These are phyloP conservation scores for Periconia digitata DNA, from an alignment of 2,329 filamentous ascomycete genomes.

Conservation along the genomic window DNA sequence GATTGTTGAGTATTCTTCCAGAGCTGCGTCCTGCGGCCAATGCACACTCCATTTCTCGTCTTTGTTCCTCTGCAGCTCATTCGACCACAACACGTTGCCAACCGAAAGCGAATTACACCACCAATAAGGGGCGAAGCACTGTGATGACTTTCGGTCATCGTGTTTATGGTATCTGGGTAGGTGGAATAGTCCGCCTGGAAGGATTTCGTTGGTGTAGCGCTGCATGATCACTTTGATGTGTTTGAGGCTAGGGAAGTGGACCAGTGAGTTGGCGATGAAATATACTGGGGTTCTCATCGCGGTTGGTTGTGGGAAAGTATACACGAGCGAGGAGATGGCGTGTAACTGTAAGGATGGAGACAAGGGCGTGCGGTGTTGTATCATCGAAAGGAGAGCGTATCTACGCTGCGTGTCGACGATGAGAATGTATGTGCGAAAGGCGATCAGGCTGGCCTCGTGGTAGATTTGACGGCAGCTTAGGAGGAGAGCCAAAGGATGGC, in stretches of 20 bases:
- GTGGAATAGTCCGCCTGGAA: background rate
- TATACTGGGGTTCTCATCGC: background rate
- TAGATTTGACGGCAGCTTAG: constrained; percentile 12
- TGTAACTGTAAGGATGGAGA: constrained; percentile 2
- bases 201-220: background rate
- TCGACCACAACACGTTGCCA: too few relatives aligned
- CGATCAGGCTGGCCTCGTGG: constrained; percentile 14
- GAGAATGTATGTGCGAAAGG: constrained; percentile 15
- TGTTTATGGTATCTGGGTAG: background rate
- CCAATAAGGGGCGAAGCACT: constrained; percentile 4
- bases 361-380: background rate
- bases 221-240: constrained; percentile 1
- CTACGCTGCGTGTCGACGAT: background rate
- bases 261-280: constrained; percentile 4
- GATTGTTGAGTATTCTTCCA: too few relatives aligned
- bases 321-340: constrained; percentile 6
- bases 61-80: too few relatives aligned
- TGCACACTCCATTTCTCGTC: constrained; percentile 9
- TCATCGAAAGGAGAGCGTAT: constrained; percentile 8
- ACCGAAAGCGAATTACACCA: background rate
- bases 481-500: constrained; percentile 13
- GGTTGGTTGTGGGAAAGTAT: background rate
- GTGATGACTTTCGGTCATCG: background rate
- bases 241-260: constrained; percentile 4
- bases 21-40: constrained; percentile 6